Evolutionary conservation across 129 eudicot genomes (phyloP).

Genomic region (Flaveria linearis): DNA sequence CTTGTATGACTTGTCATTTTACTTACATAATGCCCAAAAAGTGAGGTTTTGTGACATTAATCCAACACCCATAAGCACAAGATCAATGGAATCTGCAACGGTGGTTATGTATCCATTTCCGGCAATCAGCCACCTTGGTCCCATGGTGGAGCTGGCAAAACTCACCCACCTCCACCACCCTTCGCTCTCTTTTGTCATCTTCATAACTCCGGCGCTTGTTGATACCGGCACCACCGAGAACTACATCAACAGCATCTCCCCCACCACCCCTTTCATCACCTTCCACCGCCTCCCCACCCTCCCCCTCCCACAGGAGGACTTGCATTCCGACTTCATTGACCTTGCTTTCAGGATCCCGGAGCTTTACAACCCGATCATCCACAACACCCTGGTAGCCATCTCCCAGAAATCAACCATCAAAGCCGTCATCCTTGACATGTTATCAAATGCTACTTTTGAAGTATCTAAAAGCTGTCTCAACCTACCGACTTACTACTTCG

Average conservation of each 20-base stretch:
- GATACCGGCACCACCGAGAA: conserved; percentile 44
- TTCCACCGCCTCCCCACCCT: conserved; percentile 54
- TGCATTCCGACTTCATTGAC: conserved; percentile 28
- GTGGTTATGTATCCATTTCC: conserved; percentile 56
- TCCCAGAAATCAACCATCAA: conserved; percentile 37
- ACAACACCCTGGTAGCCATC: conserved; percentile 39
- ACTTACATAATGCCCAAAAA: too few species aligned
- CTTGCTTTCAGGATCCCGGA: conserved; percentile 43
- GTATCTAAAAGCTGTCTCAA: background rate
- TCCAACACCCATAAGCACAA: too few species aligned
- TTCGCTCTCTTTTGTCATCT: conserved; percentile 39
- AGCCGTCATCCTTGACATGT: conserved; percentile 64
- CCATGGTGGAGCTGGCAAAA: conserved; percentile 65
- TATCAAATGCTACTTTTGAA: conserved; percentile 52
- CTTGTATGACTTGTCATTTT: too few species aligned
- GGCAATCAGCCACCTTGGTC: conserved; percentile 50
- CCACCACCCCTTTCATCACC: conserved; percentile 53
- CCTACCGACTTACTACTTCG: conserved; percentile 65
- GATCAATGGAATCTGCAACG: background rate
- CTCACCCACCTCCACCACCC: conserved; percentile 43
- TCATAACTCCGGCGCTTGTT: conserved; percentile 35
- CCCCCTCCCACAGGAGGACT: conserved; percentile 27
- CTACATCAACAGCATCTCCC: conserved; percentile 40
- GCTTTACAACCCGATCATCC: conserved; percentile 46
- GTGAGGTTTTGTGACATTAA: too few species aligned